phyloP scores from a whole-genome alignment of 2,329 filamentous ascomycete species.

The Trichophyton mentagrophytes region DNA sequence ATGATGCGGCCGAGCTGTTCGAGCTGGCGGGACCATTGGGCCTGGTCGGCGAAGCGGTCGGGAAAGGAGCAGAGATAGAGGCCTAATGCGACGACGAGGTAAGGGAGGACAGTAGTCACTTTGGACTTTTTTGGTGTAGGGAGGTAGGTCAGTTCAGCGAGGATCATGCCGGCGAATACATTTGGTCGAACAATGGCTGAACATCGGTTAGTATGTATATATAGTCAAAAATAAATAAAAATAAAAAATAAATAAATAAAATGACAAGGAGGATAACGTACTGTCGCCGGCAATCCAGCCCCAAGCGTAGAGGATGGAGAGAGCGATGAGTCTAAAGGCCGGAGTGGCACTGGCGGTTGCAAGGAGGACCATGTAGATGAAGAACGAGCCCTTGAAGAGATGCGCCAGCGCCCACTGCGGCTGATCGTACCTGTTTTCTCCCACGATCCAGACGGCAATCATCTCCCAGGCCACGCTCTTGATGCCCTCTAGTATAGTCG shows the following conservation, averaged over 20 bases:
- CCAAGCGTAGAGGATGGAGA: constrained; percentile 38
- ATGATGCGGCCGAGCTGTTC: constrained; percentile 13
- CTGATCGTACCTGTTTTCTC: constrained; percentile 42
- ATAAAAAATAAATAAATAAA: too few relatives aligned
- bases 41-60: constrained; percentile 42
- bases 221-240: neutral
- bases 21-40: constrained; percentile 38
- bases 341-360: constrained; percentile 40
- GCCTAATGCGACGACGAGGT: constrained; percentile 40
- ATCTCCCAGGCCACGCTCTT: constrained; percentile 35
- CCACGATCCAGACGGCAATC: constrained; percentile 40
- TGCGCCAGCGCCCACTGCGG: constrained; percentile 48
- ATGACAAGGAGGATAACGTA: constrained; percentile 11
- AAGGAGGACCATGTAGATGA: constrained; percentile 43
- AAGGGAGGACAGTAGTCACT: constrained; percentile 34
- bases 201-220: neutral
- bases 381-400: constrained; percentile 43
- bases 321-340: constrained; percentile 38
- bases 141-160: constrained; percentile 44
- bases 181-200: constrained; percentile 43
- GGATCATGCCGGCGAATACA: constrained; percentile 50
- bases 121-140: constrained; percentile 39
- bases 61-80: constrained; percentile 49
- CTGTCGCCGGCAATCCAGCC: constrained; percentile 26
- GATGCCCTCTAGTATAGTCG: constrained; percentile 32